Evolutionary conservation across 176 grass and related monocot species (phyloP), one percentile per base, ranked within the genome.

Genomic region (Oropetium thomaeum): DNA sequence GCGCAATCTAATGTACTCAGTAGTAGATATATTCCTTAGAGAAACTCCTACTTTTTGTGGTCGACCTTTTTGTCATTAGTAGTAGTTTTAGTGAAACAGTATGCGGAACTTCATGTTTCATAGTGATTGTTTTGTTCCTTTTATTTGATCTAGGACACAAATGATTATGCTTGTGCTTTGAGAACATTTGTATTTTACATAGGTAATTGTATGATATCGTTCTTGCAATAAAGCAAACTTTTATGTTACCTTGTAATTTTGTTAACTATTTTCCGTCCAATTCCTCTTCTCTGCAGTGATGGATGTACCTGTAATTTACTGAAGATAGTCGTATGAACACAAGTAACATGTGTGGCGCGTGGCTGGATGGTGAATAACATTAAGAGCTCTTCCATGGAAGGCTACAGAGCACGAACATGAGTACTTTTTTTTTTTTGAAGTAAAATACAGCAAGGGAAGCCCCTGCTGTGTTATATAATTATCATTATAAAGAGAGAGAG

Each of bases 261-360:
- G 34, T 87, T 65, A 78, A 98, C 53, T 81, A 98, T 98, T 76
- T 81, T 94, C 79, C 14, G 76, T 52, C 95, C 95, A 71, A 98
- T 94, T 23, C 95, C 89, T 81, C 84, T 93, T 63, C 91, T 92
- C 62, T 85, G 83, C 45, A 94, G 42, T 58, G 78, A 81, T 15
- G 95, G 95, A 81, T 83, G 85, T 83, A 98, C 95, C 91, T 98
- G 89, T 60, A 91, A 91, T 17, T 81, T 76, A 87, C 86, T 91
- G 81, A 91, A 84, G 25, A 83, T 74, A 86, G 85, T 79, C 62
- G 71, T 59, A 82, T 76, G 57, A 87, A 82, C 82, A 87, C 52
- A 57, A 63, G 79, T 10, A 57, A 74, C 58, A 17, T 0, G 10
- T 9, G 4, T 2, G n/a, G 35, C 15, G 42, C 17, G 4, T 34